phyloP scores from a whole-genome alignment of 345 rosid species.

The Ailanthus altissimus region DNA sequence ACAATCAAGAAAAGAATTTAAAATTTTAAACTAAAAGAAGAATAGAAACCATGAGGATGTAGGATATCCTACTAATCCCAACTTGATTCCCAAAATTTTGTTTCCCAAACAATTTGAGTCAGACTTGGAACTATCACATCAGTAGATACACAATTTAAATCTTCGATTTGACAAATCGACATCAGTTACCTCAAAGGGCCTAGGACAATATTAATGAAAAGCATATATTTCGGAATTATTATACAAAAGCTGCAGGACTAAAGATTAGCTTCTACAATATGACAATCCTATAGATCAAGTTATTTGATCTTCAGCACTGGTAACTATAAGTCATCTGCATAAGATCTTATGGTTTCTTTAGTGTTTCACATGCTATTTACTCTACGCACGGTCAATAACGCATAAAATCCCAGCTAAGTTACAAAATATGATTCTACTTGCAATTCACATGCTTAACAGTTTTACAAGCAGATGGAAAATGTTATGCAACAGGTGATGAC shows the following conservation, averaged over 20 bases:
- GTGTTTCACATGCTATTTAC: background rate
- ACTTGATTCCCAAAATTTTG: background rate
- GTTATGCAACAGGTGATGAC: slow-evolving; percentile 34
- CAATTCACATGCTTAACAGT: background rate
- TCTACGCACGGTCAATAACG: background rate
- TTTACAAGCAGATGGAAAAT: background rate
- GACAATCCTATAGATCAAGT: background rate
- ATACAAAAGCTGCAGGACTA: background rate
- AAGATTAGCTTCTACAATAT: background rate
- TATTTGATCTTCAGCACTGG: background rate
- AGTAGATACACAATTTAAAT: background rate
- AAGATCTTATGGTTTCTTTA: background rate
- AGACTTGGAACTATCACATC: background rate
- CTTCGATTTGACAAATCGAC: background rate
- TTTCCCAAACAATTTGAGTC: background rate
- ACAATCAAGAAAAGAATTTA: background rate
- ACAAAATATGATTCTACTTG: background rate
- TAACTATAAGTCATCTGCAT: background rate
- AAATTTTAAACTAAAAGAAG: background rate
- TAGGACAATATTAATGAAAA: background rate
- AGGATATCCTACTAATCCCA: background rate
- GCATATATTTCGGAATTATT: background rate
- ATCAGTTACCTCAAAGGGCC: background rate
- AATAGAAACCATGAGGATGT: background rate
- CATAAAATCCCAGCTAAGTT: slow-evolving; percentile 2